These are phyloP conservation scores for Sonneratia alba DNA, from an alignment of 345 rosid genomes.

Conservation along the genomic window DNA sequence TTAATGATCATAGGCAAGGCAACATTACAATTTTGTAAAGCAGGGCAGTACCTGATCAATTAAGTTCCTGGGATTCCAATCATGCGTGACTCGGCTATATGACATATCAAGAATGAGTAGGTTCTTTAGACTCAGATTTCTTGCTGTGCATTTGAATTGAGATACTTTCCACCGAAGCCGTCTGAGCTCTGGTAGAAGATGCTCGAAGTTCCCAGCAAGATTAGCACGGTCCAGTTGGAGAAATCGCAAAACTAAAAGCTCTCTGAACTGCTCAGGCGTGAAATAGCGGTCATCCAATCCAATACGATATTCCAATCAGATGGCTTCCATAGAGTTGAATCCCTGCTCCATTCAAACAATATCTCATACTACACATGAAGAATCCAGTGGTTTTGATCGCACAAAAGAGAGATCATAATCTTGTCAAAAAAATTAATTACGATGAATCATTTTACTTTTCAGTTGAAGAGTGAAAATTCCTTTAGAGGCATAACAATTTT, in stretches of 20 bases:
- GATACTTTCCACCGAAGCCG: conserved; percentile 6
- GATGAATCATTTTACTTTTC: no score
- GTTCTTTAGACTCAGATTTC: background rate
- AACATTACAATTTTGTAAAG: background rate
- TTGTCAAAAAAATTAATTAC: no score
- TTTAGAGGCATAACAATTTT: no score
- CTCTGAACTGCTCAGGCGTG: background rate
- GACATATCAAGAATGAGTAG: conserved; percentile 6
- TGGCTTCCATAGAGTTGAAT: background rate
- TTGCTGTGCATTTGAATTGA: background rate
- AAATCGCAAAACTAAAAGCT: background rate
- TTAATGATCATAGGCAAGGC: background rate
- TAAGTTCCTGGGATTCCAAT: background rate
- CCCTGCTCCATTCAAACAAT: background rate
- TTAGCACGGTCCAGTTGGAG: background rate
- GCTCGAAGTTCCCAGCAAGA: conserved; percentile 3
- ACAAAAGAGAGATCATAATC: no score
- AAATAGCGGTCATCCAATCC: background rate
- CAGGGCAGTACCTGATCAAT: background rate
- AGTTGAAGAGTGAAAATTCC: no score
- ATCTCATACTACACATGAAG: no score
- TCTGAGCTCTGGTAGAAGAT: background rate
- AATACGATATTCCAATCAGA: background rate
- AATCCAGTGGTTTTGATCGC: no score
- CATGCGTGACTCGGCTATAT: background rate